phyloP scores from a whole-genome alignment of 129 eudicot genomes.

The Smallanthus sonchifolius region DNA sequence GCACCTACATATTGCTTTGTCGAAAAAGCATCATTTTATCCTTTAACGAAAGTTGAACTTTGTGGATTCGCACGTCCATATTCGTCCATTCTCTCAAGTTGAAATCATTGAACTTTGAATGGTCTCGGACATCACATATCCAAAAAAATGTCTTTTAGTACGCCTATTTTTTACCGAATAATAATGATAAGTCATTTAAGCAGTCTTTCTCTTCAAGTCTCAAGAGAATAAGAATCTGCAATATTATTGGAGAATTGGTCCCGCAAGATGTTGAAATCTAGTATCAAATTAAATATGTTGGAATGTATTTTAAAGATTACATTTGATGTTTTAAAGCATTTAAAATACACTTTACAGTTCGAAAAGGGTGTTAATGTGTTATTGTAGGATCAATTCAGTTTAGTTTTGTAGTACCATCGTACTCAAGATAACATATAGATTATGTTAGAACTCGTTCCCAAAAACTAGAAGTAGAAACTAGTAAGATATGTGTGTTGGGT shows the following conservation, averaged over 20 bases:
- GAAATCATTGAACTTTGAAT: constrained; percentile 22
- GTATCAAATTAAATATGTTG: neutral
- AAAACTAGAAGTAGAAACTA: too few relatives aligned
- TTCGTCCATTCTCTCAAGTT: constrained; percentile 39
- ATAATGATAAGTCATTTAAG: neutral
- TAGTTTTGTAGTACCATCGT: too few relatives aligned
- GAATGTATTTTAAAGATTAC: neutral
- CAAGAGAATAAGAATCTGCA: constrained; percentile 20
- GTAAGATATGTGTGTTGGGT: too few relatives aligned
- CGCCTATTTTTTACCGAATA: neutral
- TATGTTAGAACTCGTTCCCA: too few relatives aligned
- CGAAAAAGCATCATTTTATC: constrained; percentile 22
- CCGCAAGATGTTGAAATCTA: constrained; percentile 11
- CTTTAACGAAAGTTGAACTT: constrained; percentile 4
- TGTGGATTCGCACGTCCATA: constrained; percentile 42
- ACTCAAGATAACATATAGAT: too few relatives aligned
- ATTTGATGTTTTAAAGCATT: too few relatives aligned
- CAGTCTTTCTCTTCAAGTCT: constrained; percentile 3
- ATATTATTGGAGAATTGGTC: constrained; percentile 24
- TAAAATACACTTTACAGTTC: too few relatives aligned
- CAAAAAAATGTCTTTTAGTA: neutral
- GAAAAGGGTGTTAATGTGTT: too few relatives aligned
- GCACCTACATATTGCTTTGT: constrained; percentile 18
- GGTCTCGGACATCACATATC: constrained; percentile 26
- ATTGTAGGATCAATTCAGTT: too few relatives aligned